Evolutionary conservation across 1,139 yeast species (phyloP), one percentile per base, ranked within the genome.

Genomic region (Blastobotrys aristatus): DNA sequence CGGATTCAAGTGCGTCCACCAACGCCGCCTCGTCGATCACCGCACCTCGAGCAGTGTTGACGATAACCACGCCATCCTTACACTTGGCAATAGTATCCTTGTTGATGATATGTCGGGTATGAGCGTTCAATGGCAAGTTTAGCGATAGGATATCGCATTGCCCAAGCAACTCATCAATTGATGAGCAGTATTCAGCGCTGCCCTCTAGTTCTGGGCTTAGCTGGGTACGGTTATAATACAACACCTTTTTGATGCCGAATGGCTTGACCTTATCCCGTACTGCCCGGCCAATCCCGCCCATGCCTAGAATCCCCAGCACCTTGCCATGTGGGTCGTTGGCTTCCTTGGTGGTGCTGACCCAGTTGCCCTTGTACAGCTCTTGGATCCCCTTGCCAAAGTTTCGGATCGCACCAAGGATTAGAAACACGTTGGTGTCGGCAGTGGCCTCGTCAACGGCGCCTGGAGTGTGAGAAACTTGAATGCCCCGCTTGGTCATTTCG

Each of bases 281-380:
- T 11, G 86, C 81, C 41, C 85, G 73, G 45, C 94, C 94, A 64
- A 85, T 83, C 24, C 92, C 90, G 13, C 94, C 94, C 82, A 84
- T 76, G 6, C 94, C 94, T 46, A 82, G 70, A 50, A 85, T 81
- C 8, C 94, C 94, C 24, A 84, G 73, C 7, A 75, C 75, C 60
- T 79, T 80, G 16, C 79, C 79, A 56, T 74, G 76, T 5, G 89
- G 89, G 55, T 80, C 84, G 40, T 64, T 61, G 40, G 68, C 72
- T 31, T 69, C 61, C 2, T 63, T 65, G 3, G 63, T 56, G 11
- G 58, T 62, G 18, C 51, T 47, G 36, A 57, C 54, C 68, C 70
- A 71, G 36, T 65, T 53, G 35, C 68, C 69, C 14, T 54, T 53
- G 33, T 72, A 51, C 70, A 80, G 53, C 59, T 61, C 49, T 57